These are phyloP conservation scores for Glycyrrhiza uralensis DNA, from an alignment of 306 rosid species.

Conservation along the genomic window DNA sequence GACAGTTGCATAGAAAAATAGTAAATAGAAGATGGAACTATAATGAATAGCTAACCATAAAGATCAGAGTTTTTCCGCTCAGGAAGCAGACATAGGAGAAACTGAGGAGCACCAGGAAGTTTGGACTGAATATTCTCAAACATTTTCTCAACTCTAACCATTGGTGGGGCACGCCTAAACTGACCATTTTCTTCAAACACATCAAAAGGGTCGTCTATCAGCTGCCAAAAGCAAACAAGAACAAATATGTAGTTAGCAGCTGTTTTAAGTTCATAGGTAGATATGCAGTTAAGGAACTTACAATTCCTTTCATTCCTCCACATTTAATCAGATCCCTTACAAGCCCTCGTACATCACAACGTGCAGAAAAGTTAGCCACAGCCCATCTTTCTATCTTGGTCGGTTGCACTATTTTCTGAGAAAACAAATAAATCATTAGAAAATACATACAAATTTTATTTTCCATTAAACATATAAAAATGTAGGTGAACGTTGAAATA, in stretches of 20 bases:
- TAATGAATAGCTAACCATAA: conserved; percentile 53
- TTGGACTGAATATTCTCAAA: conserved; percentile 55
- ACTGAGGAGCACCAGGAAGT: conserved; percentile 72
- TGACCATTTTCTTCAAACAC: conserved; percentile 63
- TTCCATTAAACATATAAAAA: neutral
- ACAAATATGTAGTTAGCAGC: neutral
- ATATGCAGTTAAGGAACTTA: conserved; percentile 35
- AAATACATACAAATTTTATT: neutral
- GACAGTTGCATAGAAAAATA: neutral
- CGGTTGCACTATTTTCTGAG: conserved; percentile 70
- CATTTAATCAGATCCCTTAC: conserved; percentile 62
- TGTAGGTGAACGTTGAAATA: neutral
- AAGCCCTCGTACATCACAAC: conserved; percentile 62
- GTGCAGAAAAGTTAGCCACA: conserved; percentile 81
- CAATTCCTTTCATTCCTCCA: conserved; percentile 78
- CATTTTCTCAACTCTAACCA: conserved; percentile 84
- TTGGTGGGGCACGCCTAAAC: conserved; percentile 68
- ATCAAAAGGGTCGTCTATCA: conserved; percentile 47
- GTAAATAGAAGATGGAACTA: neutral
- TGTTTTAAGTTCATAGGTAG: neutral
- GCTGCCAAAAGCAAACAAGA: conserved; percentile 32
- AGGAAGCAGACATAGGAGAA: conserved; percentile 80
- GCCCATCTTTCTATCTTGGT: conserved; percentile 64
- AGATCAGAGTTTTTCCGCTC: conserved; percentile 89
- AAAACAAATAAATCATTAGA: neutral